Evolutionary conservation across 306 rosid genomes (phyloP).

Genomic region (Clitoria ternatea): DNA sequence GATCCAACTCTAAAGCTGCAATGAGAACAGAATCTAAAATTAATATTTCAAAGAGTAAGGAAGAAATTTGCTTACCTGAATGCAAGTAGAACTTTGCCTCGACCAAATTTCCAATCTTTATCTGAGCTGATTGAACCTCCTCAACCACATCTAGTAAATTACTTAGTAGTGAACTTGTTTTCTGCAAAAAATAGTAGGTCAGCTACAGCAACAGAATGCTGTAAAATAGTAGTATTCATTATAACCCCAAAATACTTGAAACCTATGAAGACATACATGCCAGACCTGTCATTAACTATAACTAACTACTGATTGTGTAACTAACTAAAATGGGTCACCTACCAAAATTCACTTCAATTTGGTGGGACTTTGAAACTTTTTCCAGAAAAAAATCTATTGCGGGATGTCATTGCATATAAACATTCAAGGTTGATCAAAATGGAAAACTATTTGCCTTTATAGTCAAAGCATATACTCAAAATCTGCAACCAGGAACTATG

Average conservation of each 20-base stretch:
- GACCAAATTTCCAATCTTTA: conserved; percentile 61
- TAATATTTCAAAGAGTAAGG: neutral
- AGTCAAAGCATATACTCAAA: too few species aligned
- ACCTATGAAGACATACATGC: neutral
- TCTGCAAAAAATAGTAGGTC: conserved; percentile 45
- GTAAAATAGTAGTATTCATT: neutral
- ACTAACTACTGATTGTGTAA: too few species aligned
- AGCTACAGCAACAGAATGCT: neutral
- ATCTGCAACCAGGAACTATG: neutral
- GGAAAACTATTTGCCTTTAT: too few species aligned
- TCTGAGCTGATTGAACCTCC: conserved; percentile 66
- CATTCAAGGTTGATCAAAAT: neutral
- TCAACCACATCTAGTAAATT: conserved; percentile 75
- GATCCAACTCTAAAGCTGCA: neutral
- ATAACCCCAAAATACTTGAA: neutral
- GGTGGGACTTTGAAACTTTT: neutral
- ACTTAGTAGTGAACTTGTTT: conserved; percentile 52
- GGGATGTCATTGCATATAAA: neutral
- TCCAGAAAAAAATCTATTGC: neutral
- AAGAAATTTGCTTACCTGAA: conserved; percentile 46
- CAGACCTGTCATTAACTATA: too few species aligned
- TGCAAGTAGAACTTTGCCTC: conserved; percentile 54
- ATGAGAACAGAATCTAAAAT: neutral
- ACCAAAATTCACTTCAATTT: too few species aligned
- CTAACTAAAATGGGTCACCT: too few species aligned